Evolutionary conservation across 2,329 filamentous ascomycete genomes (phyloP).

Genomic region (Monosporascus sp.): DNA sequence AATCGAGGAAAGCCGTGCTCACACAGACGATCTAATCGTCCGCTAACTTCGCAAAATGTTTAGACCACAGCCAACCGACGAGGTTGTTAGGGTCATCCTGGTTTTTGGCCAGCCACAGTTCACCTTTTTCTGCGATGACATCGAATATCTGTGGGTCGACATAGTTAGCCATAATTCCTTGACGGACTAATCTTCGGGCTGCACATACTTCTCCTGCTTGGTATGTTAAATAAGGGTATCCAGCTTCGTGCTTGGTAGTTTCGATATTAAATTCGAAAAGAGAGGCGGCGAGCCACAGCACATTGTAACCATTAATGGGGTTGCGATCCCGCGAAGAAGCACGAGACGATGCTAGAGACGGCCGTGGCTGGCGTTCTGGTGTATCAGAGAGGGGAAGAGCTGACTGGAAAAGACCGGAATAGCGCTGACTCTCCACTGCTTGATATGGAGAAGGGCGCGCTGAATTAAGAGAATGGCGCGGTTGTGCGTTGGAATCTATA

Average conservation of each 20-base stretch:
- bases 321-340: constrained; percentile 57
- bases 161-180: background rate
- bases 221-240: constrained; percentile 94
- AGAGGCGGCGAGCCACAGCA: constrained; percentile 88
- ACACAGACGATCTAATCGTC: constrained; percentile 31
- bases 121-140: constrained; percentile 92
- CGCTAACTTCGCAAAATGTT: constrained; percentile 78
- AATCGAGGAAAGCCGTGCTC: constrained; percentile 16
- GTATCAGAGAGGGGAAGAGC: constrained; percentile 76
- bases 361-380: constrained; percentile 46
- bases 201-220: constrained; percentile 76
- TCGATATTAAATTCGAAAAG: constrained; percentile 98
- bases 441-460: constrained; percentile 47
- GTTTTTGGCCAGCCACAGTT: constrained; percentile 95
- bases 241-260: constrained; percentile 83
- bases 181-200: background rate
- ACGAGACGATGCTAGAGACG: constrained; percentile 54
- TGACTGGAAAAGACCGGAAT: constrained; percentile 79
- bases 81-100: constrained; percentile 78
- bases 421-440: constrained; percentile 47
- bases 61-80: constrained; percentile 98
- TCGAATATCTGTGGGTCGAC: constrained; percentile 62
- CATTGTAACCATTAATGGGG: constrained; percentile 56
- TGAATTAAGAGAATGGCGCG: constrained; percentile 50
- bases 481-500: constrained; percentile 43